Base-by-base conservation (phyloP, 23 red algal species). In the Gracilaria caudata region DNA sequence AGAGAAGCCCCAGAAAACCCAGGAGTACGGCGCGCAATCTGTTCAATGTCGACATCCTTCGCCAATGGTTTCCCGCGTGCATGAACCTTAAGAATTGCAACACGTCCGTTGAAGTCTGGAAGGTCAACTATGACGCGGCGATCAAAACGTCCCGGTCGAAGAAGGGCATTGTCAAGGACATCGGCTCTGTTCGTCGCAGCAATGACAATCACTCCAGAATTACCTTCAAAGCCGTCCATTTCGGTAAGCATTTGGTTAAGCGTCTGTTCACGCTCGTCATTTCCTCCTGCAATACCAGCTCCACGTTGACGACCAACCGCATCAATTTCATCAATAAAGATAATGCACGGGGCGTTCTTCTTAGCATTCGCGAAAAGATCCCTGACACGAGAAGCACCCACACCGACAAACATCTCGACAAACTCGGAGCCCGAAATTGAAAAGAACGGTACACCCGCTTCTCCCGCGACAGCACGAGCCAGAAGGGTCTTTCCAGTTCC, bases 261-360 rank as follows among this genome's bases (percentile, higher is more conserved):
- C 24, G 97, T 99, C 83, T 99, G 97, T 68, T 99, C 97, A 78
- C 97, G 87, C 66, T 99, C 97, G 83, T 99, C 97, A 68, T 99
- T 99, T 51, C 97, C 97, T 17, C 97, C 97, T 0, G 97, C 97
- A 87, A 95, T 95, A 26, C 97, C 97, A 0, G 97, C 97, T 64
- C 97, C 97, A 47, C 97, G 79, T 58, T 99, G 97, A 14, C 97
- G 86, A 24, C 97, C 97, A 58, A 99, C 97, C 9, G 97, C 97
- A 84, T 99, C 97, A 66, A 99, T 99, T 63, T 99, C 97, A 81
- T 99, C 97, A 82, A 99, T 99, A 87, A 99, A 99, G 76, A 99
- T 93, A 41, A 99, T 99, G 86, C 97, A 99, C 10, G 97, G 97
- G 26, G 97, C 97, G 73, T 99, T 99, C 85, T 99, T 99, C 79